Conservation (phyloP, 75 land plant genomes). For the Cunninghamia lanceolata region DNA sequence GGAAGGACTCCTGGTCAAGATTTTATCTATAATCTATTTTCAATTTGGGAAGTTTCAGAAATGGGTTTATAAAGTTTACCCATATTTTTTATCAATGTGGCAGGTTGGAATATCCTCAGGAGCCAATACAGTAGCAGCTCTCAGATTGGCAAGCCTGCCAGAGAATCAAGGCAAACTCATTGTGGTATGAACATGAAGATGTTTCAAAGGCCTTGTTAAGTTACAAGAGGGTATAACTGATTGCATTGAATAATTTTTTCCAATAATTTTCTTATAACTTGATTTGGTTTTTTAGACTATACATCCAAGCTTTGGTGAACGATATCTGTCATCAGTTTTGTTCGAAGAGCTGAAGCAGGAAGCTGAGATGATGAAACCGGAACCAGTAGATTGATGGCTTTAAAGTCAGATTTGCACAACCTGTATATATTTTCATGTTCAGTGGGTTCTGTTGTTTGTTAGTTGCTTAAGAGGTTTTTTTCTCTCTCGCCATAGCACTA, state of each 20-base stretch:
- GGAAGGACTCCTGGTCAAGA: slow-evolving; percentile 76
- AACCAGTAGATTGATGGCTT: slow-evolving; percentile 6
- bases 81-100: neutral
- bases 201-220: neutral
- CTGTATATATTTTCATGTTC: too few relatives aligned
- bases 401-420: too few relatives aligned
- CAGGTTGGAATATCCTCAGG: slow-evolving; percentile 89
- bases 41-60: neutral
- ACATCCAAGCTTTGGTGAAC: slow-evolving; percentile 81
- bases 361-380: slow-evolving; percentile 53
- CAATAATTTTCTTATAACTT: neutral
- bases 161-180: slow-evolving; percentile 86
- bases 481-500: too few relatives aligned
- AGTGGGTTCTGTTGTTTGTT: too few relatives aligned
- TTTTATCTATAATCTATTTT: neutral
- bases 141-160: slow-evolving; percentile 63
- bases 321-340: slow-evolving; percentile 70
- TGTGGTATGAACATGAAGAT: slow-evolving; percentile 42
- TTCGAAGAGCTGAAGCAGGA: slow-evolving; percentile 70
- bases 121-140: slow-evolving; percentile 78
- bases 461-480: too few relatives aligned
- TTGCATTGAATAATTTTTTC: neutral
- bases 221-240: neutral
- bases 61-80: neutral
- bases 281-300: slow-evolving; percentile 43